Evolutionary conservation across 2,329 filamentous ascomycete genomes (phyloP).

Genomic region (Orbilia javanica): DNA sequence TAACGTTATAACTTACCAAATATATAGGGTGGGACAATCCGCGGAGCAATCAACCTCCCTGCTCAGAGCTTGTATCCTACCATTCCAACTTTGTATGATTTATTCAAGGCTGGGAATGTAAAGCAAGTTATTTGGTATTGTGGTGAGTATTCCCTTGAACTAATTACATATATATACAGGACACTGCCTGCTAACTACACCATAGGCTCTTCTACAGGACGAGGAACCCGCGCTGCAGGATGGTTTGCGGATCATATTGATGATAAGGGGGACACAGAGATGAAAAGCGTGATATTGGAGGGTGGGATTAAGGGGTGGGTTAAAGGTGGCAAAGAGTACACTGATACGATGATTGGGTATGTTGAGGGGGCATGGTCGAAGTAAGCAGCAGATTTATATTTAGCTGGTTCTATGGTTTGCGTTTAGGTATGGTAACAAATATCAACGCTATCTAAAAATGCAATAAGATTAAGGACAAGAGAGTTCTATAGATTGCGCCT

Average conservation of each 20-base stretch:
- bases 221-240: slow-evolving; percentile 70
- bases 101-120: slow-evolving; percentile 63
- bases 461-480: not conserved
- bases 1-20: not conserved
- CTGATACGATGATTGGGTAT: slow-evolving; percentile 69
- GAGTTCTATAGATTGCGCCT: not conserved
- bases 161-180: not conserved
- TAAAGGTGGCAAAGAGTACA: slow-evolving; percentile 68
- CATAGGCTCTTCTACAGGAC: slow-evolving; percentile 70
- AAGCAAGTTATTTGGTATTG: slow-evolving; percentile 66
- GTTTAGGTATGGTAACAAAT: not conserved
- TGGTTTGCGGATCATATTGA: slow-evolving; percentile 72
- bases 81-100: slow-evolving; percentile 64
- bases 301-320: slow-evolving; percentile 72
- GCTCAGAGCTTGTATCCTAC: slow-evolving; percentile 66
- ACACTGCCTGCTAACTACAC: not conserved
- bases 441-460: not conserved
- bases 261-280: slow-evolving; percentile 65
- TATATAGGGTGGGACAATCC: slow-evolving; percentile 36
- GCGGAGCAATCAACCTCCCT: slow-evolving; percentile 64
- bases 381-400: no score
- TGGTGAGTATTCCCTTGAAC: slow-evolving; percentile 64
- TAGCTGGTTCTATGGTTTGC: no score
- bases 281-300: slow-evolving; percentile 69
- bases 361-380: slow-evolving; percentile 64